These are phyloP conservation scores for Amanita subjunquillea DNA, from an alignment of 768 basidiomycete species.

Conservation along the genomic window DNA sequence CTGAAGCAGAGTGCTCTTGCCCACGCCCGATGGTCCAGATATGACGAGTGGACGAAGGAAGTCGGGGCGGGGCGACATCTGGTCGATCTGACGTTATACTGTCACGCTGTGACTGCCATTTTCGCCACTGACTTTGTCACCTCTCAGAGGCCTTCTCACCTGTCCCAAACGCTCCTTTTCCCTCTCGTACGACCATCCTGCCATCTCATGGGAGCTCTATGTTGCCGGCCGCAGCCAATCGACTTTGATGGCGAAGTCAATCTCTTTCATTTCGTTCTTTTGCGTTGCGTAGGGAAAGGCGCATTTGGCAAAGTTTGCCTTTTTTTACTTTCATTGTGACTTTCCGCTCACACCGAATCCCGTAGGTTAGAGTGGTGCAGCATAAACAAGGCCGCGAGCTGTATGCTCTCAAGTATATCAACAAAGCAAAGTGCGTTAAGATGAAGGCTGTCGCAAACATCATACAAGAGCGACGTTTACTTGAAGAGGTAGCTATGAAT, in stretches of 20 bases:
- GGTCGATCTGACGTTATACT: neutral
- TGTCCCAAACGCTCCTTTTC: constrained; percentile 3
- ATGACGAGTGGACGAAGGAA: constrained; percentile 73
- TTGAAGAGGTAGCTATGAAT: constrained; percentile 70
- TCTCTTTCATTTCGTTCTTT: constrained; percentile 91
- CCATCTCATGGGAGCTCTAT: constrained; percentile 11
- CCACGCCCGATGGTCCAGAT: constrained; percentile 89
- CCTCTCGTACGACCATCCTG: constrained; percentile 17
- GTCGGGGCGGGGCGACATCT: constrained; percentile 17
- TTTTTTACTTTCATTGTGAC: neutral
- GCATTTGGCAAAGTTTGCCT: constrained; percentile 89
- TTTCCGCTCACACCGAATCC: neutral
- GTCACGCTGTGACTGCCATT: neutral
- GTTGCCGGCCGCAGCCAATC: constrained; percentile 51
- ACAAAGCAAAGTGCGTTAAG: constrained; percentile 95
- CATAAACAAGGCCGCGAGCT: constrained; percentile 97
- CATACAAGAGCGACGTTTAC: constrained; percentile 86
- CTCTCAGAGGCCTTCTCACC: neutral
- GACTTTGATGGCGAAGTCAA: constrained; percentile 95
- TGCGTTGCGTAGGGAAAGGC: constrained; percentile 96
- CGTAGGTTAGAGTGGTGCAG: constrained; percentile 94
- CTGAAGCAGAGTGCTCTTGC: constrained; percentile 83
- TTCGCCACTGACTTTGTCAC: constrained; percentile 4
- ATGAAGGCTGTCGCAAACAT: constrained; percentile 98
- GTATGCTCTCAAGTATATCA: constrained; percentile 98